phyloP scores from a whole-genome alignment of 2,329 filamentous ascomycete species.

The Phyllosticta citrichinensis region DNA sequence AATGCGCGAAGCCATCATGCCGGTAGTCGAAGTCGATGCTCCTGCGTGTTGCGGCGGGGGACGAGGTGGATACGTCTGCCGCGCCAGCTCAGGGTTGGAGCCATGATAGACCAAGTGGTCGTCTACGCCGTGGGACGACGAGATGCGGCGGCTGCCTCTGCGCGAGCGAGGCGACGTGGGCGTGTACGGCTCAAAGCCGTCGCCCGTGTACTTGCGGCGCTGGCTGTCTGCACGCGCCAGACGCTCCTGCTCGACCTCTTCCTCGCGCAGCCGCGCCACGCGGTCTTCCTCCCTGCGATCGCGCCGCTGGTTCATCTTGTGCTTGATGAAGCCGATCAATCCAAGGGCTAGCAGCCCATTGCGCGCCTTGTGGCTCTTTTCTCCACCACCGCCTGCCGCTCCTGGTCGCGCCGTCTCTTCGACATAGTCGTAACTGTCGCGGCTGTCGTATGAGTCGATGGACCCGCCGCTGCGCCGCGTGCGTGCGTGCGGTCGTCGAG shows the following conservation, averaged over 20 bases:
- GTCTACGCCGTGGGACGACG: neutral
- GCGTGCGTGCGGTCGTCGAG: slow-evolving; percentile 14
- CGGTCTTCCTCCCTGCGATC: slow-evolving; percentile 51
- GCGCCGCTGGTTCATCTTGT: slow-evolving; percentile 41
- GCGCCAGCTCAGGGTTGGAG: slow-evolving; percentile 32
- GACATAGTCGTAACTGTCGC: slow-evolving; percentile 19
- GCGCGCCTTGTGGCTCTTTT: slow-evolving; percentile 28
- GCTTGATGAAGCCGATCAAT: slow-evolving; percentile 30
- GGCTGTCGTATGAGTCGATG: slow-evolving; percentile 13
- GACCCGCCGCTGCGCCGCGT: slow-evolving; percentile 10
- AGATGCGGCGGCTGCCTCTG: slow-evolving; percentile 21
- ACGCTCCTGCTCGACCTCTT: slow-evolving; percentile 43
- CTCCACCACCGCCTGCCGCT: neutral
- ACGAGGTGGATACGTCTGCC: slow-evolving; percentile 20
- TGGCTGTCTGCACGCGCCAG: slow-evolving; percentile 43
- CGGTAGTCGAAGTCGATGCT: slow-evolving; percentile 10
- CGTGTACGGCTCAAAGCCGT: slow-evolving; percentile 37
- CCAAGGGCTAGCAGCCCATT: slow-evolving; percentile 40
- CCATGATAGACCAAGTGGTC: neutral
- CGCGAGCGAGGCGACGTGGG: slow-evolving; percentile 19
- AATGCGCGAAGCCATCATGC: slow-evolving; percentile 18
- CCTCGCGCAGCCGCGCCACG: slow-evolving; percentile 43
- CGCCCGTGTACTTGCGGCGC: slow-evolving; percentile 57
- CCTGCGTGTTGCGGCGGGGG: slow-evolving; percentile 7
- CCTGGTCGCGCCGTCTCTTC: slow-evolving; percentile 17